Evolutionary conservation across 78 protist species (phyloP), one percentile per base, ranked within the genome.

Genomic region (Chrysochromulina parva): DNA sequence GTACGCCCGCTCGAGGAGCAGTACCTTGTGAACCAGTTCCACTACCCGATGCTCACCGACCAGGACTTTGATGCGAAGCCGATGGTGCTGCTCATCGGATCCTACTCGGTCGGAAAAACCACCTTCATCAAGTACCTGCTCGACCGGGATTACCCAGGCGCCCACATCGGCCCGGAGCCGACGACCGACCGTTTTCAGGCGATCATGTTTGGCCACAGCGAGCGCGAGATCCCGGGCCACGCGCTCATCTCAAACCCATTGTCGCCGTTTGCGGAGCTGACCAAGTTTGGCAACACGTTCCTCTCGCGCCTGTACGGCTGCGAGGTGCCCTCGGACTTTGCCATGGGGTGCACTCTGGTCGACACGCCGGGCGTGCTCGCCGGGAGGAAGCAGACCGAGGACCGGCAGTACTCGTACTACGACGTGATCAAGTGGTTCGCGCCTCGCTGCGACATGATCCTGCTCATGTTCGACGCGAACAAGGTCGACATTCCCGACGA

Each of bases 351-450:
- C 57, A 95, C 93, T 7, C 90, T 96, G 53, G 76, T 96, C 54
- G 98, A 96, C 93, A 96, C 97, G 24, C 98, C 98, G 0, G 98
- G 98, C 65, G 97, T 96, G 28, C 91, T 96, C 14, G 55, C 95
- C 54, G 97, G 96, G 22, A 97, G 94, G 38, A 93, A 93, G 58
- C 96, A 96, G 89, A 73, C 13, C 48, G 22, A 28, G 53, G 85
- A 48, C 60, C 57, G 85, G 47, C 16, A 3, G 57, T 74, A 74
- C 82, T 48, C 57, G 57, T 74, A 48, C 58, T 57, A 52, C 19
- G 5, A 53, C 14, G 86, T 78, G 28, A 82, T 90, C 38, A 17
- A 58, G 38, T 96, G 98, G 98, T 96, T 96, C 74, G 96, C 96
- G 14, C 95, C 94, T 89, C 94, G 91, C n/a, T 54, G 90, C 2